Percentiles rank a stretch among this genome's conserved stretches.
These are phyloP conservation scores for Colletotrichum trifolii DNA, from an alignment of 2,329 filamentous ascomycete genomes.

Conservation along the genomic window DNA sequence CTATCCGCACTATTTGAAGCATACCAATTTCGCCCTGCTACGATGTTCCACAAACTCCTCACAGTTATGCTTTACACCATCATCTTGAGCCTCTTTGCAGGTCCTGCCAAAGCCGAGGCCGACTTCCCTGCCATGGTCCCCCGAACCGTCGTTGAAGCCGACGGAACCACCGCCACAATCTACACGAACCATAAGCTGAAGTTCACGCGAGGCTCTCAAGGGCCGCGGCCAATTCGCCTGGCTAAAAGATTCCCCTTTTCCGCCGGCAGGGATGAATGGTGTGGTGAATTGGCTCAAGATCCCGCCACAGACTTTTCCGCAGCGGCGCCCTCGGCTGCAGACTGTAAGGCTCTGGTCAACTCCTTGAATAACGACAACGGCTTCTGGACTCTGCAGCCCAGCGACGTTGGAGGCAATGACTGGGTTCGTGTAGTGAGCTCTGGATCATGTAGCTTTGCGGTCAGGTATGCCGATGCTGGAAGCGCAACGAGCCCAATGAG, in stretches of 20 bases:
- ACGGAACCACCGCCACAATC: slow-evolving; percentile 9
- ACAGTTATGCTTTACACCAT: not conserved
- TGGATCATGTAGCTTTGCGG: slow-evolving; percentile 35
- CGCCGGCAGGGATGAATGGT: slow-evolving; percentile 35
- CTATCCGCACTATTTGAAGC: no score
- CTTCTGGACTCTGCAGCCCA: slow-evolving; percentile 28
- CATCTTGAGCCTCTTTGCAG: not conserved
- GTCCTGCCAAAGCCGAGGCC: not conserved
- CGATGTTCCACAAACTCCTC: not conserved
- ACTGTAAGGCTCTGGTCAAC: slow-evolving; percentile 23
- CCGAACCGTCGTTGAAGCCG: not conserved
- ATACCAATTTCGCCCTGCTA: no score
- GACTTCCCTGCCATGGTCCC: not conserved
- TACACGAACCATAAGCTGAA: slow-evolving; percentile 11
- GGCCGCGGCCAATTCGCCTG: slow-evolving; percentile 15
- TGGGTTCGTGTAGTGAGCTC: slow-evolving; percentile 29
- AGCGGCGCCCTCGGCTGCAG: slow-evolving; percentile 26
- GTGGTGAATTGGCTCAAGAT: slow-evolving; percentile 31
- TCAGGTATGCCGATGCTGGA: slow-evolving; percentile 13
- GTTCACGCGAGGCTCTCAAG: slow-evolving; percentile 18
- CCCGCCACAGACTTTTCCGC: slow-evolving; percentile 25
- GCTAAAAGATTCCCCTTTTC: slow-evolving; percentile 24
- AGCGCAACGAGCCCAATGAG: slow-evolving; percentile 12
- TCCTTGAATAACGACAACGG: slow-evolving; percentile 15
- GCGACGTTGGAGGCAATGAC: slow-evolving; percentile 25